Base-by-base conservation (phyloP, 345 rosid genomes). In the Gossypium thurberi region DNA sequence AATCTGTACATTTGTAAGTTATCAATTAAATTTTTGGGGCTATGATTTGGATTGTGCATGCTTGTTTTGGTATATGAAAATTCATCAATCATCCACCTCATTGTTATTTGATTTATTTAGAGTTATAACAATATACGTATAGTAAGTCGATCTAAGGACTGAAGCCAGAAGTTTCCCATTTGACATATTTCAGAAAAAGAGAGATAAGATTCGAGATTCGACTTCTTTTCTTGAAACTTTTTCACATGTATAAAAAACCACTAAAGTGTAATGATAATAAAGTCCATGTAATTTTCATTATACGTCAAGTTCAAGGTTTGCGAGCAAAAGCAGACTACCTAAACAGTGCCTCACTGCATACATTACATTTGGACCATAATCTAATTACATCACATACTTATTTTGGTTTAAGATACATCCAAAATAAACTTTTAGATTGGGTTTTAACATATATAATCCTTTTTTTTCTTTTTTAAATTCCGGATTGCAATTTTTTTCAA, bases 1-100 rank as follows among this genome's bases (percentile, higher is more conserved):
- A 44, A 60, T 51, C 25, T 68, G 72, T 68, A 68, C 25, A 68
- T 68, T 20, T 28, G 72, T 68, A 67, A 26, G 55, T 23, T 46
- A 66, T 47, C 70, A 66, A 21, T 47, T 67, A 33, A 33, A 33
- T 48, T 55, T 55, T 14, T 48, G 8, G 8, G 48, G 48, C 48
- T 8, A n/a, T 40, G 50, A n/a, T 7, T 23, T 48, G 57, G n/a
- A 25, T 25, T 25, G 18, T 46, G 56, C 6, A 26, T 23, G 70
- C 56, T 18, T 53, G 10, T 64, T n/a, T 18, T n/a, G 60, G 28
- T 20, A 56, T 20, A 21, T 56, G 26, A 56, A 55, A 15, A 1
- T 51, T 51, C 18, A 51, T 51, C 4, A 3, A 14, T 4, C 42
- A 59, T 10, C 14, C 51, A 47, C 7, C 40, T 33, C 40, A 33